These are phyloP conservation scores for Microthlaspi erraticum DNA, from an alignment of 345 rosid genomes.

Conservation along the genomic window DNA sequence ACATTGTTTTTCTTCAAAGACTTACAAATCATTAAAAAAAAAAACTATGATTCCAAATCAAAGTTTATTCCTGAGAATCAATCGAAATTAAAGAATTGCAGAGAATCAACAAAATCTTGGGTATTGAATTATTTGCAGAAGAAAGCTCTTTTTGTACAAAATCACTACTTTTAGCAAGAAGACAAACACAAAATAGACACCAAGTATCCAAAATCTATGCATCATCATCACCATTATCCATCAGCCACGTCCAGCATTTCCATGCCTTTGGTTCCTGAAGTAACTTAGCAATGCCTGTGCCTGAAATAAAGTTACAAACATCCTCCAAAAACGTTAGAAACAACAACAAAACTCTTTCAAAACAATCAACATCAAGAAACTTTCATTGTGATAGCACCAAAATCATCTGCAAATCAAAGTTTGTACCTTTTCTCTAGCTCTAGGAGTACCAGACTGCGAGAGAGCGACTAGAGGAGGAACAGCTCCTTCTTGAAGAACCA, in stretches of 20 bases:
- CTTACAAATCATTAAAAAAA: conserved; percentile 10
- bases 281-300: conserved; percentile 80
- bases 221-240: conserved; percentile 13
- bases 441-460: conserved; percentile 91
- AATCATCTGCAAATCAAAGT: neutral
- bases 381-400: neutral
- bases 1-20: conserved; percentile 14
- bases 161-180: conserved; percentile 31
- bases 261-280: conserved; percentile 83
- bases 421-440: conserved; percentile 94
- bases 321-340: conserved; percentile 10
- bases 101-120: conserved; percentile 33
- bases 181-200: conserved; percentile 33
- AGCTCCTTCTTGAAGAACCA: conserved; percentile 95
- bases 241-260: conserved; percentile 71
- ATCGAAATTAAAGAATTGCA: conserved; percentile 33
- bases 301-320: conserved; percentile 53
- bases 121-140: conserved; percentile 38
- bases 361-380: neutral
- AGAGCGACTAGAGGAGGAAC: conserved; percentile 93
- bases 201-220: conserved; percentile 18
- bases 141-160: conserved; percentile 42
- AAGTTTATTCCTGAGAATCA: conserved; percentile 20
- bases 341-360: conserved; percentile 5
- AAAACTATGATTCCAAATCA: conserved; percentile 8